Evolutionary conservation across 2,329 filamentous ascomycete species (phyloP).

Genomic region (Cytospora schulzeri): DNA sequence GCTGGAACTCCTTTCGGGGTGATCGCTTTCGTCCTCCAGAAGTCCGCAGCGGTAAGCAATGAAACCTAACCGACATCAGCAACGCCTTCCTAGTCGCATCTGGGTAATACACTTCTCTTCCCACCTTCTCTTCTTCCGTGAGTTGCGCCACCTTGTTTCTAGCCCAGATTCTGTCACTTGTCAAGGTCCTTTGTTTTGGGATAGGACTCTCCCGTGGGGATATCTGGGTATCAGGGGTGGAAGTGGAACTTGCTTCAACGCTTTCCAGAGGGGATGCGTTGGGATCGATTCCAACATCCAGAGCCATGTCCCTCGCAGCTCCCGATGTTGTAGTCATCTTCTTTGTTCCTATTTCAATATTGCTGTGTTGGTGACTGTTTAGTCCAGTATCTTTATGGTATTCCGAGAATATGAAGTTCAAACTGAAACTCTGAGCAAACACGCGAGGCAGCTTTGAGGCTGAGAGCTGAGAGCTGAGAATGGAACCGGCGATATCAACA

Average conservation of each 20-base stretch:
- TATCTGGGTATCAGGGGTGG: constrained; percentile 54
- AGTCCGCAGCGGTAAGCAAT: constrained; percentile 63
- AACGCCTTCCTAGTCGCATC: neutral
- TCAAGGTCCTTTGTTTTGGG: constrained; percentile 38
- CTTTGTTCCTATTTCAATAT: neutral
- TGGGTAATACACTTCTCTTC: neutral
- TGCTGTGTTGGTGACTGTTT: neutral
- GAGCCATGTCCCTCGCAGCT: constrained; percentile 36
- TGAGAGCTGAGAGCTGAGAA: neutral
- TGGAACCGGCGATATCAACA: constrained; percentile 5
- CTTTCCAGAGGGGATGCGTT: constrained; percentile 41
- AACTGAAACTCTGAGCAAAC: neutral
- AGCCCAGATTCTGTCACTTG: constrained; percentile 45
- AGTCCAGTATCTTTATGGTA: neutral
- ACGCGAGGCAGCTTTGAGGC: too few relatives aligned
- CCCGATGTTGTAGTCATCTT: constrained; percentile 30
- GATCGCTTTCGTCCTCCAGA: constrained; percentile 70
- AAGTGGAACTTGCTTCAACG: constrained; percentile 45
- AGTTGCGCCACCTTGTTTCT: constrained; percentile 54
- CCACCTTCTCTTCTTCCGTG: constrained; percentile 60
- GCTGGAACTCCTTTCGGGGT: constrained; percentile 64
- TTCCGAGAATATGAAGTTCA: neutral
- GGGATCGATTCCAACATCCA: constrained; percentile 38
- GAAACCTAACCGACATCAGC: constrained; percentile 49
- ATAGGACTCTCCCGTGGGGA: constrained; percentile 49